Evolutionary conservation across 2,329 filamentous ascomycete genomes (phyloP), one percentile per base, ranked within the genome.

Genomic region (Colletotrichum sojae): DNA sequence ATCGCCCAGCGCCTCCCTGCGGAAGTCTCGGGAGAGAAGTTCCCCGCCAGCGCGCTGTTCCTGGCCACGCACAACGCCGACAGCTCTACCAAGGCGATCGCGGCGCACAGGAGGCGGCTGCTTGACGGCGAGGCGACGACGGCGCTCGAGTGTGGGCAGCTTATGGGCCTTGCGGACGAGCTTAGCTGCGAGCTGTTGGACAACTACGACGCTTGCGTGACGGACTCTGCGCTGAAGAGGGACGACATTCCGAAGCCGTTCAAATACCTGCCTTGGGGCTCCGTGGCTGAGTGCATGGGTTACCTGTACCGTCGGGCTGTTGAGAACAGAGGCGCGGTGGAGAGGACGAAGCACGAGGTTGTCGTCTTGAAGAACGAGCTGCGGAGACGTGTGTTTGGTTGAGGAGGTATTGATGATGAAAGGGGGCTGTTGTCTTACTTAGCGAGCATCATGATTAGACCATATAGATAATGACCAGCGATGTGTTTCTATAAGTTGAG

Each of bases 101-200:
- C 85, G 18, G 84, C 82, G 57, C 88, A 87, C n/a, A 85, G 86
- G 25, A 82, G 80, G 13, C 79, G 91, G 40, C 82, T 87, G 63
- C 84, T 85, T 72, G 83, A 71, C 9, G 83, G 82, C 18, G 76
- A 73, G 13, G 80, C 82, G 71, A 80, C 81, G 75, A 81, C 80
- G 0, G 77, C 78, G 27, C 76, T 84, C 61, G 78, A 81, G 2
- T 84, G 83, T 51, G 73, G 76, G 1, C 76, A 79, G 54, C 73
- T 75, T 9, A 69, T 72, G 62, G 72, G 95, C 45, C 98, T 98
- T 95, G 95, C 95, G 2, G 95, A 98, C 74, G 95, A 98, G 78
- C 90, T 98, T 63, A 94, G 91, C 78, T 91, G 89, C 76, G 88
- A 90, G 77, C 80, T 91, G 22, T 77, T 86, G 31, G 66, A 69